Base-by-base conservation (phyloP, 1,139 yeast species). In the Pichia sp. region DNA sequence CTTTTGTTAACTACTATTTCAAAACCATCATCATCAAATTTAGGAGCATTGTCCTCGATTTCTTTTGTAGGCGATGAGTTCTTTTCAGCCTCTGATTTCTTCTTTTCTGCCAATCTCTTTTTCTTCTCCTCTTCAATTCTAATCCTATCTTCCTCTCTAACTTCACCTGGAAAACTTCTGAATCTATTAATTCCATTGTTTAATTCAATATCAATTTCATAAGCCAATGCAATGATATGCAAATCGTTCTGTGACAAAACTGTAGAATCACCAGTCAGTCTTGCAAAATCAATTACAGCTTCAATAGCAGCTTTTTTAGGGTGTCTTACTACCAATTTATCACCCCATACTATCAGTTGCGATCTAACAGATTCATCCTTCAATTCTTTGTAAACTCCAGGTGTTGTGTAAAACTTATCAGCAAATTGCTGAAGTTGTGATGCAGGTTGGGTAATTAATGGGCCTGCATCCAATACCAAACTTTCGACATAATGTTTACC, bases 191-290 rank as follows among this genome's bases (percentile, higher is more conserved):
- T 79, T 14, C 93, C 93, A 24, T 71, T 67, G 52, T 81, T 80
- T 42, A 70, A 55, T 57, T 85, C 91, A 36, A 71, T 69, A 51
- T 89, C 96, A 39, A 93, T 62, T 59, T 91, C 96, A 58, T 88
- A 86, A 2, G 96, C 79, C 52, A 91, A 69, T 0, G 99, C 98
- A 47, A 93, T 72, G 43, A 93, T 80, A 56, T 88, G 96, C 36
- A 93, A 68, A 80, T 91, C 99, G 49, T 94, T 89, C 12, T 79
- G 74, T 48, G 96, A 85, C 46, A 93, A 70, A 4, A 91, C 97
- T 3, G 84, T 68, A 51, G 71, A 83, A 65, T 93, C 99, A 57
- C 99, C 98, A 1, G 98, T 89, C 42, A 82, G 66, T 55, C 76
- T 82, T 18, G 98, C 82, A 67, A 91, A 89, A 8, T 72, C 75